phyloP scores from a whole-genome alignment of 495 filamentous ascomycete species.

The Tuber brumale region DNA sequence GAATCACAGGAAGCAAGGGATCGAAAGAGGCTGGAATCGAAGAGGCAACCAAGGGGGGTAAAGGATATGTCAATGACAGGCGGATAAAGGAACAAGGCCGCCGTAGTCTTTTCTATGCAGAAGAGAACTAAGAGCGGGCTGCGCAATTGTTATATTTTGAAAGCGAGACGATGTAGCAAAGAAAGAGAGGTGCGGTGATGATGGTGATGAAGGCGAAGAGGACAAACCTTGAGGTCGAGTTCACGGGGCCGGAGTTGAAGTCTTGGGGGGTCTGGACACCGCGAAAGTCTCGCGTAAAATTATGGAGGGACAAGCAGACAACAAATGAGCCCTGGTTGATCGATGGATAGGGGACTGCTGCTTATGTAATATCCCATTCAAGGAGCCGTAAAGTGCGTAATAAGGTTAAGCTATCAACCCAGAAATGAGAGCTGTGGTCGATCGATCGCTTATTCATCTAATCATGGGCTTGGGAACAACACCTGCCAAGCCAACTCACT shows the following conservation, averaged over 20 bases:
- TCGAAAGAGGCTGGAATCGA: background rate
- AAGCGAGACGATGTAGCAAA: background rate
- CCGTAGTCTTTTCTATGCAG: background rate
- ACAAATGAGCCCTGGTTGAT: background rate
- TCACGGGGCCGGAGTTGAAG: background rate
- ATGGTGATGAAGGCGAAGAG: background rate
- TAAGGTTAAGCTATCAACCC: background rate
- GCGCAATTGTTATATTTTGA: background rate
- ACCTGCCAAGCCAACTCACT: background rate
- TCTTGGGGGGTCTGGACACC: background rate
- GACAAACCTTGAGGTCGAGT: background rate
- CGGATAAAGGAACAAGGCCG: background rate
- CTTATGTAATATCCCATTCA: background rate
- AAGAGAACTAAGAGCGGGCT: background rate
- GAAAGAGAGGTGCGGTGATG: background rate
- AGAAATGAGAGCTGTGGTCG: background rate
- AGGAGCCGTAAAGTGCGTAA: background rate
- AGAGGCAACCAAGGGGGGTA: background rate
- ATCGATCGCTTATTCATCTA: constrained; percentile 1
- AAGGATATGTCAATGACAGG: background rate
- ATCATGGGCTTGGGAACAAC: background rate
- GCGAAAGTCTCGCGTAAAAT: constrained; percentile 1
- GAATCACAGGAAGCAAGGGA: constrained; percentile 3
- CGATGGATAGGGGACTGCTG: background rate
- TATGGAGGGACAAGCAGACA: background rate